Evolutionary conservation across 805 yeast genomes (phyloP), one percentile per base, ranked within the genome.

Genomic region (Priceomyces fermenticarens): DNA sequence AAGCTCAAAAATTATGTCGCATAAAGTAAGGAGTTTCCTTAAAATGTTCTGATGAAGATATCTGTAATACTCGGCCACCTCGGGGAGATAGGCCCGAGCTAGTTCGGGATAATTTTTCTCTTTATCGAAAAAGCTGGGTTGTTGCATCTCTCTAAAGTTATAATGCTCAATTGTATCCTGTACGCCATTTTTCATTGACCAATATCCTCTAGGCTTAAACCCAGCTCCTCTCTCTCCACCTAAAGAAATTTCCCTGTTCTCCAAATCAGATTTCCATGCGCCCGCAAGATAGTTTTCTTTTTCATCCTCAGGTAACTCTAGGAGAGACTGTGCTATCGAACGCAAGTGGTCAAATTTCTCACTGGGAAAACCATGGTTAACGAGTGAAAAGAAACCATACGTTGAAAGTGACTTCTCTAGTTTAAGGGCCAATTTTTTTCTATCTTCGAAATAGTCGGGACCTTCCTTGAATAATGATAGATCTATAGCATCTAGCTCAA

Each of bases 301-400:
- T 28, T 55, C 63, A 17, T 66, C 72, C 13, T 65, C 66, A 2
- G 75, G 67, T 5, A 68, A 48, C 32, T 68, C 71, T 32, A 70
- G 55, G 2, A 71, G 54, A 1, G 70, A 57, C 46, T 72, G 77
- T 1, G 73, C 66, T 14, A 72, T 51, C 0, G 75, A 56, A 42
- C 65, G 57, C 32, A 71, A 46, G n/a, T 58, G 58, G 9, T 58
- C 66, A 10, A 72, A 47, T 10, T 52, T 48, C 14, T 58, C 67
- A 10, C 44, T 47, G 3, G 53, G 51, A 38, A 71, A 58, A 1
- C 77, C 78, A 44, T 67, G 75, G 44, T 70, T 70, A 9, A 56
- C 50, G 14, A 73, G 43, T 25, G 67, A 65, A 54, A 73, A 69
- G 47, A 73, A 73, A 1, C 78, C 78, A 40, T 65, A 62, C 1